These are phyloP conservation scores for Penicillium sp. DNA, from an alignment of 2,329 filamentous ascomycete species.

Conservation along the genomic window DNA sequence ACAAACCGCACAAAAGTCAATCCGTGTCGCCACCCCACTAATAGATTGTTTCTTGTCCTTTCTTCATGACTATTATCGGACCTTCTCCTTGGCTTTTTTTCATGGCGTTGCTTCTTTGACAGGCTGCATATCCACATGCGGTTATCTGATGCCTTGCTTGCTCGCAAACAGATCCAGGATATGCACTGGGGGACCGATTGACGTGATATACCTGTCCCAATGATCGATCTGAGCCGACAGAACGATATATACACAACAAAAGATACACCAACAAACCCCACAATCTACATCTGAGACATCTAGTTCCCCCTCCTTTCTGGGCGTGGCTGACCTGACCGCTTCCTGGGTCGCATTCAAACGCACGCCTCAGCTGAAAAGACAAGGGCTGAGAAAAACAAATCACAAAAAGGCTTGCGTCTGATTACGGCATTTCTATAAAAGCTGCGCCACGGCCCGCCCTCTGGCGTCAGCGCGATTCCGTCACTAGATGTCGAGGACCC, in stretches of 20 bases:
- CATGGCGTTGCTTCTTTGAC: conserved; percentile 7
- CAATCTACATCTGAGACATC: conserved; percentile 17
- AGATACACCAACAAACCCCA: conserved; percentile 6
- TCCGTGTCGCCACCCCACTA: not conserved
- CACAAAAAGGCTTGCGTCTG: not conserved
- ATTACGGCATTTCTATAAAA: conserved; percentile 17
- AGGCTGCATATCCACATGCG: conserved; percentile 17
- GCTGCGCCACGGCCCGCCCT: conserved; percentile 15
- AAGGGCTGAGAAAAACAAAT: conserved; percentile 4
- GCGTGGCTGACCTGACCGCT: conserved; percentile 22
- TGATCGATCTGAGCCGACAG: not conserved
- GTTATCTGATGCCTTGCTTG: conserved; percentile 20
- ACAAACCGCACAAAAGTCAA: not conserved
- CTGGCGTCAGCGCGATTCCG: conserved; percentile 13
- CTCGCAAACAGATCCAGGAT: conserved; percentile 23
- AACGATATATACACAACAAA: not conserved
- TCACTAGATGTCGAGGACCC: conserved; percentile 36
- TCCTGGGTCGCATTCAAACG: conserved; percentile 18
- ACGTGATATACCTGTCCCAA: not conserved
- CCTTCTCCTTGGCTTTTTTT: not conserved
- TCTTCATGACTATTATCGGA: not conserved
- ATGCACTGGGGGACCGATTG: conserved; percentile 13
- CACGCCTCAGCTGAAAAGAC: conserved; percentile 8
- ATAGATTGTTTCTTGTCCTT: not conserved
- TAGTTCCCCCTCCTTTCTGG: not conserved